Percentiles rank a stretch among this genome's conserved stretches.
These are phyloP conservation scores for Backusella westeae DNA, from an alignment of 192 early-diverging fungal genomes.

Conservation along the genomic window DNA sequence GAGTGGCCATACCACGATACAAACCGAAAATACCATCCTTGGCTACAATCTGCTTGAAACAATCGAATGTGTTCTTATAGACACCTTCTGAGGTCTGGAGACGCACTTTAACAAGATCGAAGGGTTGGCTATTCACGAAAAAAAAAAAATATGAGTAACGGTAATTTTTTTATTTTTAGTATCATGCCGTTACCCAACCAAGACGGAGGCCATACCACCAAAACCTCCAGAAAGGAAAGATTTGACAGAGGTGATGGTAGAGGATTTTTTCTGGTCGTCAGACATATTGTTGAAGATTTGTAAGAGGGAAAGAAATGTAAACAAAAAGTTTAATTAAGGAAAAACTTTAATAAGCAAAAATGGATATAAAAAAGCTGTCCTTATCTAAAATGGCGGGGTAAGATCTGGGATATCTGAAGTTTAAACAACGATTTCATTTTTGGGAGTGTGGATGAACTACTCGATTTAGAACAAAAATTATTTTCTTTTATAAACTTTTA, in stretches of 20 bases:
- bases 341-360: background rate
- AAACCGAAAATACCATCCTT: conserved; percentile 89
- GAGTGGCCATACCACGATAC: conserved; percentile 94
- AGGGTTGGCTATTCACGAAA: conserved; percentile 60
- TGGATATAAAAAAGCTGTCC: background rate
- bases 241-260: conserved; percentile 60
- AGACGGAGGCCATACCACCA: conserved; percentile 81
- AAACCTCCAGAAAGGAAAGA: conserved; percentile 94
- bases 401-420: background rate
- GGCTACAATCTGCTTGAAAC: conserved; percentile 86
- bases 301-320: background rate
- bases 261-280: conserved; percentile 13
- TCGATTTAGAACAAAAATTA: background rate
- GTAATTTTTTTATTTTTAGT: background rate
- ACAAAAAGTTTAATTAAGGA: background rate
- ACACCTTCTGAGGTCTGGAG: conserved; percentile 83
- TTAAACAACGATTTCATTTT: background rate
- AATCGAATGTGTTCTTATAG: conserved; percentile 86
- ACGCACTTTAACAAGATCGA: conserved; percentile 92
- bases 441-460: background rate
- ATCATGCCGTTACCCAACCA: conserved; percentile 54
- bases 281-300: background rate
- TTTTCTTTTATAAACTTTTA: conserved; percentile 1
- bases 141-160: background rate
- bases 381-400: conserved; percentile 8